A percentile compares a stretch with the other conserved stretches of the same genome.
phyloP scores from a whole-genome alignment of 805 yeast species.

The Myxozyma nipponensis region DNA sequence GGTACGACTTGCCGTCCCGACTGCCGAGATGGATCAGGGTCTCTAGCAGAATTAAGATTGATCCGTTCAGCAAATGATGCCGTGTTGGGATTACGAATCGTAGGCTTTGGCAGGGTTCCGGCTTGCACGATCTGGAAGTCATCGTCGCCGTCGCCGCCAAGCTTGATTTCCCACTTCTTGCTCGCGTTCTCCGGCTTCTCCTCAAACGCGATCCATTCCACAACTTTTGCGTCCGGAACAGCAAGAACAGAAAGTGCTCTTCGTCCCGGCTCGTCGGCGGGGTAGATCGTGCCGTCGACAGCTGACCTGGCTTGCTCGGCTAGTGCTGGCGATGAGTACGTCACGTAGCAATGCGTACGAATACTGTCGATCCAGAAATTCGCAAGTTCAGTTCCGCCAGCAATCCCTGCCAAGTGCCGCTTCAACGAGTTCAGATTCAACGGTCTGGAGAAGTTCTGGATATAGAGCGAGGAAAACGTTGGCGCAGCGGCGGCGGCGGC shows the following conservation, averaged over 20 bases:
- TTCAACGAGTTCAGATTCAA: conserved; percentile 17
- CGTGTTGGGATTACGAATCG: background rate
- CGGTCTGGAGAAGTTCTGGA: conserved; percentile 23
- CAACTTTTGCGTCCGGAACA: conserved; percentile 19
- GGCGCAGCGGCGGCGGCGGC: no score
- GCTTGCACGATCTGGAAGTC: conserved; percentile 11
- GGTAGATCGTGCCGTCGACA: conserved; percentile 15
- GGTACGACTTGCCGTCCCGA: conserved; percentile 3
- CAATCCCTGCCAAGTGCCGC: conserved; percentile 4
- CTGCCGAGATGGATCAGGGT: background rate
- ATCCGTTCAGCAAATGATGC: background rate
- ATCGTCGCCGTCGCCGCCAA: conserved; percentile 7
- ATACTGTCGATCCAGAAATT: conserved; percentile 23
- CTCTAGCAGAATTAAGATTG: background rate
- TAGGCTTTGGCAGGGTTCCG: conserved; percentile 2
- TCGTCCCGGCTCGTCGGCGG: conserved; percentile 22
- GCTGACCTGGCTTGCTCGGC: conserved; percentile 17
- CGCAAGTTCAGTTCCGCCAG: conserved; percentile 1
- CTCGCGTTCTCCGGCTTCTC: conserved; percentile 8
- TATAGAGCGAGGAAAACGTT: conserved; percentile 17
- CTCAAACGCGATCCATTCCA: conserved; percentile 17
- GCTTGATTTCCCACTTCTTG: conserved; percentile 18
- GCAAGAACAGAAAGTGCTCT: conserved; percentile 7
- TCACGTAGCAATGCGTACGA: conserved; percentile 23
- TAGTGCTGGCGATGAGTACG: conserved; percentile 2